A percentile compares a stretch with the other conserved stretches of the same genome.
These are phyloP conservation scores for Phalaenopsis equestris DNA, from an alignment of 106 monocot genomes.

Conservation along the genomic window DNA sequence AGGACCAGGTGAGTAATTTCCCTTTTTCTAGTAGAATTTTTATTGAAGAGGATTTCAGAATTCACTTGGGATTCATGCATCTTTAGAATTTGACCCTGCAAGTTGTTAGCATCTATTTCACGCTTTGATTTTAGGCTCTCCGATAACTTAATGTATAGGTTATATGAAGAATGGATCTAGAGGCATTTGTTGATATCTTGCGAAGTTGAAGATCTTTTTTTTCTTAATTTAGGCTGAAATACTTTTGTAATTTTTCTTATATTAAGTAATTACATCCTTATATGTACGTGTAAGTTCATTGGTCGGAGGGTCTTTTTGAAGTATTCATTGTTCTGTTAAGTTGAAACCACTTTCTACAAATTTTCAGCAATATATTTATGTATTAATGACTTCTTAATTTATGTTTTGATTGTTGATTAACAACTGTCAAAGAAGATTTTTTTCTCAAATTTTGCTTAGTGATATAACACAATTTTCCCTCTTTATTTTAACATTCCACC, in stretches of 20 bases:
- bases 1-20: conserved; percentile 47
- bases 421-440: too few relatives aligned
- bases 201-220: background rate
- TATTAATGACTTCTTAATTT: too few relatives aligned
- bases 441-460: too few relatives aligned
- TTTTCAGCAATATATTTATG: too few relatives aligned
- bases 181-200: background rate
- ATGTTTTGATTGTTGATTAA: too few relatives aligned
- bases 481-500: too few relatives aligned
- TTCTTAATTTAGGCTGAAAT: background rate
- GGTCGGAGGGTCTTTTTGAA: background rate
- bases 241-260: background rate
- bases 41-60: background rate
- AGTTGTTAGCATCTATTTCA: background rate
- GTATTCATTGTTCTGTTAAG: background rate
- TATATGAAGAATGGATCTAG: background rate
- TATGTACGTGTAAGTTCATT: too few relatives aligned
- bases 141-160: background rate
- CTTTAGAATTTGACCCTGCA: background rate
- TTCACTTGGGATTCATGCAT: background rate
- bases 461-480: too few relatives aligned
- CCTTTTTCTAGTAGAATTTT: background rate
- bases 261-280: background rate
- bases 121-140: background rate
- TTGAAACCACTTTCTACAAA: too few relatives aligned